Conservation (phyloP, 169 alveolate species). For the Plasmodium vivax region DNA sequence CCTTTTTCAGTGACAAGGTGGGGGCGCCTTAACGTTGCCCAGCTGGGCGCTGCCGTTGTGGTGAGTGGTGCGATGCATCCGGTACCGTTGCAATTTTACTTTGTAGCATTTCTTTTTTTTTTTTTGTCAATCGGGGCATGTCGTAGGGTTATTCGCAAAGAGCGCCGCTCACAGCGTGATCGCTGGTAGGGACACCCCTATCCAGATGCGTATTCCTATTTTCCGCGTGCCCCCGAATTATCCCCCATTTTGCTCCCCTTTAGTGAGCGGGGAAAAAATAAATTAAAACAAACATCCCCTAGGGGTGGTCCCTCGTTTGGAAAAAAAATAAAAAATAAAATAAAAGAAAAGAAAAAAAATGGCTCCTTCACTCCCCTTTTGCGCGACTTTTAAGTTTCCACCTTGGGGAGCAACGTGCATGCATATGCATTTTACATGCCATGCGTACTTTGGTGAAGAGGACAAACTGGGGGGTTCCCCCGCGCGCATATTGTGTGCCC, state of each 20-base stretch:
- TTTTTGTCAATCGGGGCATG: not conserved
- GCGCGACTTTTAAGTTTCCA: not conserved
- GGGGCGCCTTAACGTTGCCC: not conserved
- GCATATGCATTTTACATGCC: not conserved
- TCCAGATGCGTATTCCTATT: not conserved
- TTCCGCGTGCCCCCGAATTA: not conserved
- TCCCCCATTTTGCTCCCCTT: not conserved
- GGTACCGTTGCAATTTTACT: too few relatives aligned
- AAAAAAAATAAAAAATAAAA: too few relatives aligned
- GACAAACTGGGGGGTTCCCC: not conserved
- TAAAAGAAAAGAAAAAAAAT: too few relatives aligned
- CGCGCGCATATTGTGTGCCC: not conserved
- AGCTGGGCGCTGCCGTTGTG: not conserved
- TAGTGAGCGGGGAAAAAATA: not conserved
- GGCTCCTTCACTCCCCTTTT: not conserved
- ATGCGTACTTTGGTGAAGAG: not conserved
- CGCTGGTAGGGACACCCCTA: not conserved
- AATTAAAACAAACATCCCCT: not conserved
- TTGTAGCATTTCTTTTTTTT: not conserved
- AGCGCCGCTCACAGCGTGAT: not conserved
- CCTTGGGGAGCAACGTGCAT: not conserved
- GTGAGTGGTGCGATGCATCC: too few relatives aligned
- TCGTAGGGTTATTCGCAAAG: not conserved
- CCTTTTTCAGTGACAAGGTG: slow-evolving; percentile 18
- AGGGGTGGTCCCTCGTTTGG: not conserved